Conservation (phyloP, 108 stramenopile genomes). For the Discostella stelligeroides region DNA sequence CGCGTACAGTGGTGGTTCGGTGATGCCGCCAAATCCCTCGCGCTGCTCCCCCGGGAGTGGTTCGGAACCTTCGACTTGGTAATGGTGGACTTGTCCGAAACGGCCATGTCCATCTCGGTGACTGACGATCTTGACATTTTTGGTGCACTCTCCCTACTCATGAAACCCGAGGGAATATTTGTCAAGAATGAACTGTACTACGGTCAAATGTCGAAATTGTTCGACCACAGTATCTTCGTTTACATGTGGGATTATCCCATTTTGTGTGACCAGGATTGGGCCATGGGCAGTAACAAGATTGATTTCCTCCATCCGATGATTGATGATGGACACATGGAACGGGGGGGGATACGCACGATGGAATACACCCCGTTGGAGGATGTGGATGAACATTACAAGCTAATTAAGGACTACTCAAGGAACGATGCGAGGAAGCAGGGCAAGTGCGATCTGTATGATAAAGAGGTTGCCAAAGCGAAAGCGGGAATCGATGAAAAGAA, state of each 20-base stretch:
- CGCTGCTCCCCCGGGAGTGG: conserved; percentile 78
- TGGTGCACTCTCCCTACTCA: conserved; percentile 68
- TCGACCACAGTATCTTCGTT: conserved; percentile 62
- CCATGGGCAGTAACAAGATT: conserved; percentile 72
- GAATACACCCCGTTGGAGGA: conserved; percentile 53
- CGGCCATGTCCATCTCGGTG: conserved; percentile 73
- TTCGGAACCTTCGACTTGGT: conserved; percentile 87
- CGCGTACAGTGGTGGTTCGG: conserved; percentile 93
- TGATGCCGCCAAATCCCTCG: conserved; percentile 81
- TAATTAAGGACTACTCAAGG: conserved; percentile 67
- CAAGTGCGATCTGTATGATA: conserved; percentile 44
- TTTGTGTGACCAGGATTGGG: conserved; percentile 75
- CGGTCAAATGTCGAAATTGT: conserved; percentile 63
- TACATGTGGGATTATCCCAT: conserved; percentile 64
- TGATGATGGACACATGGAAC: conserved; percentile 41
- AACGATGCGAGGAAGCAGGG: conserved; percentile 55
- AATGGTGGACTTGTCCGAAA: conserved; percentile 84
- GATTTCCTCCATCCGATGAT: conserved; percentile 65
- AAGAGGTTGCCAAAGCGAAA: conserved; percentile 31
- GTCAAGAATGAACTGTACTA: conserved; percentile 87
- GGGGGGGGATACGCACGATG: conserved; percentile 29
- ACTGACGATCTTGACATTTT: conserved; percentile 77
- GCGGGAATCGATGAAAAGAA: conserved; percentile 18
- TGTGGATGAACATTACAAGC: conserved; percentile 57
- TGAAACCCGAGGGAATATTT: conserved; percentile 84